A percentile compares a stretch with the other conserved stretches of the same genome.
Evolutionary conservation across 2,329 filamentous ascomycete genomes (phyloP).

Genomic region (Nemania serpens): DNA sequence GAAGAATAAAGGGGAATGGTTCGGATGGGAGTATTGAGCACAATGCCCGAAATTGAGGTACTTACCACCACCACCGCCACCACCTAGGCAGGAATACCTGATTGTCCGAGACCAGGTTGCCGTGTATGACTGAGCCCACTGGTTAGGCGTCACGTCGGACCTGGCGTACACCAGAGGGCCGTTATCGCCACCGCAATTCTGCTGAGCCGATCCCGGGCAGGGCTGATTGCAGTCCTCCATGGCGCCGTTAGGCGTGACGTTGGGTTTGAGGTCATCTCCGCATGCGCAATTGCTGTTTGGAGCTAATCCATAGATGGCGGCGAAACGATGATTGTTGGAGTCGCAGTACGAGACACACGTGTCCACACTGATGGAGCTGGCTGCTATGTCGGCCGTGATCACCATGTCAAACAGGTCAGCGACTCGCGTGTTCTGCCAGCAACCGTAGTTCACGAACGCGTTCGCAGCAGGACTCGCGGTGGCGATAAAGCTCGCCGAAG

Average conservation of each 20-base stretch:
- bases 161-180: conserved; percentile 29
- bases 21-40: not conserved
- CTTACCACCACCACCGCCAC: not conserved
- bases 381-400: not conserved
- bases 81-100: conserved; percentile 6
- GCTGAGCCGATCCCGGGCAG: conserved; percentile 10
- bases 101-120: conserved; percentile 2
- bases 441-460: conserved; percentile 26
- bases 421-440: conserved; percentile 18
- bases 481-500: conserved; percentile 28
- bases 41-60: not conserved
- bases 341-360: conserved; percentile 18
- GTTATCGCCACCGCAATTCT: conserved; percentile 27
- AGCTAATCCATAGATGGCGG: conserved; percentile 3
- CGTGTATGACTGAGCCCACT: conserved; percentile 6
- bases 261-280: not conserved
- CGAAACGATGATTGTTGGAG: not conserved
- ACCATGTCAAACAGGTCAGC: not conserved
- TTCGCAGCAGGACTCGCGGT: conserved; percentile 20
- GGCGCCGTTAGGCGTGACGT: not conserved
- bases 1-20: no score
- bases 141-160: not conserved
- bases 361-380: conserved; percentile 11
- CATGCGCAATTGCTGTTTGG: conserved; percentile 12
- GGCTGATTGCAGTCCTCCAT: conserved; percentile 29